Evolutionary conservation across 352 stramenopile genomes (phyloP), one percentile per base, ranked within the genome.

Genomic region (Globisporangium spinosum): DNA sequence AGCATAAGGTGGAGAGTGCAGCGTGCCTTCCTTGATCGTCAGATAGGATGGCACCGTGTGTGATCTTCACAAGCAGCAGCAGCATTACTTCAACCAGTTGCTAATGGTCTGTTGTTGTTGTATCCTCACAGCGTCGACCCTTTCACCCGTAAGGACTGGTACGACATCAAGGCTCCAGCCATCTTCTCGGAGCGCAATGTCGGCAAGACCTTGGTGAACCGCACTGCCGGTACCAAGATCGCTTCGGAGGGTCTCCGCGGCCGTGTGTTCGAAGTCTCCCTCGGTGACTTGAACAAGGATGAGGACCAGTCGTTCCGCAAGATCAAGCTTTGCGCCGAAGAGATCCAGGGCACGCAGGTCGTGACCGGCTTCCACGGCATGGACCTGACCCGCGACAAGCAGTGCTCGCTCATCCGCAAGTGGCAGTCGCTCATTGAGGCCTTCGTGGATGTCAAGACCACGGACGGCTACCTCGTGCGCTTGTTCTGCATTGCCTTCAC

Each of bases 401-500:
- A 99, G 68, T 99, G 97, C 92, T 98, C 94, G 78, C 89, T 99
- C 64, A 99, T 99, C 86, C 98, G 98, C 87, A 99, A 99, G 94
- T 99, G 98, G 96, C 89, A 99, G 86, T 98, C 96, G 60, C 93
- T 99, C 59, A 99, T 99, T 72, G 98, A 99, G 82, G 97, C 90
- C 27, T 98, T 98, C 74, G 97, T 99, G 58, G 98, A 99, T 76
- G 97, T 98, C 58, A 97, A 97, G 82, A 99, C 98, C 69, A 99
- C 97, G 59, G 98, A 99, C 77, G 98, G 98, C 75, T 99, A 99
- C 94, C 89, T 97, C 53, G 92, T 99, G 59, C 96, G 98, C 75
- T 87, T 99, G 67, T 99, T 99, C 87, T 99, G 93, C 90, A 99
- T 99, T 80, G 97, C 92, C 62, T 99, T 99, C 94, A 99, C 98